Evolutionary conservation across 2,329 filamentous ascomycete genomes (phyloP).

Genomic region (Paecilomyces sp.): DNA sequence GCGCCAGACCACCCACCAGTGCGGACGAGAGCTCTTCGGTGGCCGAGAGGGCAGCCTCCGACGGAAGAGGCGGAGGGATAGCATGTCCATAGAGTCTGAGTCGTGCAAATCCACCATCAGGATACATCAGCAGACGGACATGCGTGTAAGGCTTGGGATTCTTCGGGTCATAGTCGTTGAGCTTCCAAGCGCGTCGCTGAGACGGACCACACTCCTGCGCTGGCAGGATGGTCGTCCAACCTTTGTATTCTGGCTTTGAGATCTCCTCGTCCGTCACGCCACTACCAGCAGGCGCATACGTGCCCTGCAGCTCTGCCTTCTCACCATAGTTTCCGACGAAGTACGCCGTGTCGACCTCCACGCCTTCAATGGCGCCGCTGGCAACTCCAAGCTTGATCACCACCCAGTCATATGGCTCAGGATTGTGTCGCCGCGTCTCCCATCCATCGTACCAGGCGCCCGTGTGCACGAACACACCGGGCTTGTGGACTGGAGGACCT

Average conservation of each 20-base stretch:
- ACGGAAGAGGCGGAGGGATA: constrained; percentile 23
- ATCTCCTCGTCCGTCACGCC: constrained; percentile 22
- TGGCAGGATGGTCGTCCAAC: constrained; percentile 35
- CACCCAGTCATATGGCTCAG: constrained; percentile 52
- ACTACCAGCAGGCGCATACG: constrained; percentile 14
- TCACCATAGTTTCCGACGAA: constrained; percentile 42
- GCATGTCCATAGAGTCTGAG: constrained; percentile 37
- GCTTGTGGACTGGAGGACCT: constrained; percentile 48
- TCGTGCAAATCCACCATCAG: constrained; percentile 39
- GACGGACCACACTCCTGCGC: constrained; percentile 31
- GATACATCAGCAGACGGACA: constrained; percentile 38
- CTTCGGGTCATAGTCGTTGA: constrained; percentile 16
- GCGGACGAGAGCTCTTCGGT: constrained; percentile 35
- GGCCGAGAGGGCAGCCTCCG: constrained; percentile 1
- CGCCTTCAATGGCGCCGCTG: constrained; percentile 29
- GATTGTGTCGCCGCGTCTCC: constrained; percentile 57
- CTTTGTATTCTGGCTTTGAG: constrained; percentile 22
- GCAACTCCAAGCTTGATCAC: constrained; percentile 52
- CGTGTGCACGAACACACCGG: constrained; percentile 52
- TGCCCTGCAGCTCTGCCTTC: constrained; percentile 33
- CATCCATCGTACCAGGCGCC: constrained; percentile 61
- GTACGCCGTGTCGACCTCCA: constrained; percentile 39
- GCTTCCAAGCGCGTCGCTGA: constrained; percentile 36
- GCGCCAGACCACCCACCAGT: constrained; percentile 32
- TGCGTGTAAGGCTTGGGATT: constrained; percentile 33